phyloP scores from a whole-genome alignment of 345 rosid genomes.

The Anacardium occidentale region DNA sequence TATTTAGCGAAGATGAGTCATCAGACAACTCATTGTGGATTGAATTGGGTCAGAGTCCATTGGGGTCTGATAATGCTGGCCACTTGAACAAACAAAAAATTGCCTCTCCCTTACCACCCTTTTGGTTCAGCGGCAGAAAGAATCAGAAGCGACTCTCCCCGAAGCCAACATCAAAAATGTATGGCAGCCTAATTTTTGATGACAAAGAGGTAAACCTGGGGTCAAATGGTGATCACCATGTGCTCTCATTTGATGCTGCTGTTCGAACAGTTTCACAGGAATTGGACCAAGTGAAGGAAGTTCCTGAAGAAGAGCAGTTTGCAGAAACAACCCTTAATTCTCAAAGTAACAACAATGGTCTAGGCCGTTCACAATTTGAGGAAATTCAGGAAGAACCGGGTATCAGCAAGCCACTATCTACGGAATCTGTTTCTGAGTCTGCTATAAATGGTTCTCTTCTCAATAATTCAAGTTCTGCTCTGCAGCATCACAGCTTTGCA shows the following conservation, averaged over 20 bases:
- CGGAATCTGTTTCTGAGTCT: slow-evolving; percentile 25
- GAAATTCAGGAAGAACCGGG: slow-evolving; percentile 83
- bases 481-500: slow-evolving; percentile 28
- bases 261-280: slow-evolving; percentile 87
- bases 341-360: slow-evolving; percentile 26
- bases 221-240: slow-evolving; percentile 48
- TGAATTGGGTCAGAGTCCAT: slow-evolving; percentile 94
- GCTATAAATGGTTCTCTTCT: slow-evolving; percentile 28
- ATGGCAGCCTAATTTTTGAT: slow-evolving; percentile 70
- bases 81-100: slow-evolving; percentile 54
- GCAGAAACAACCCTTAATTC: slow-evolving; percentile 23
- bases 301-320: slow-evolving; percentile 50
- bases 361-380: slow-evolving; percentile 25
- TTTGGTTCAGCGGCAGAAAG: slow-evolving; percentile 70
- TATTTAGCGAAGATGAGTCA: slow-evolving; percentile 96
- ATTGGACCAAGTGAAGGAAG: slow-evolving; percentile 49
- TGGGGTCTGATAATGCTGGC: slow-evolving; percentile 60
- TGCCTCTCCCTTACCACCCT: slow-evolving; percentile 61
- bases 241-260: slow-evolving; percentile 92
- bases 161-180: slow-evolving; percentile 53
- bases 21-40: slow-evolving; percentile 88
- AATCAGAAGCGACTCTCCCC: slow-evolving; percentile 63
- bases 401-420: slow-evolving; percentile 23
- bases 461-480: slow-evolving; percentile 32
- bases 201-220: slow-evolving; percentile 45